Base-by-base conservation (phyloP, 352 stramenopile species). In the Globisporangium cederbergense region DNA sequence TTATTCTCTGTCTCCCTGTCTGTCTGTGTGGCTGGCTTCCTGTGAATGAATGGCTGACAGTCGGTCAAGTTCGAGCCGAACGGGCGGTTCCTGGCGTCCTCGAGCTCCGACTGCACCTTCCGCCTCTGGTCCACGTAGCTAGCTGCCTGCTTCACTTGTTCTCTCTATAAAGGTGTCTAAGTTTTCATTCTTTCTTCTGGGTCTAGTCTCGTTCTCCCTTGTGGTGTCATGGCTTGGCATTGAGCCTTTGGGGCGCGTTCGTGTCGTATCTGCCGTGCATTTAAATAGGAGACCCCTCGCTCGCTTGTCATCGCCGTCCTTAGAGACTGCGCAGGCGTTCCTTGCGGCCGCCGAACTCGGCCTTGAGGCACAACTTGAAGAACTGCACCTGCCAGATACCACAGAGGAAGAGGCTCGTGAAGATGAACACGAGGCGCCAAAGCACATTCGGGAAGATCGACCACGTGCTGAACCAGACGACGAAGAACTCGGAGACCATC, bases 61-160 rank as follows among this genome's bases (percentile, higher is more conserved):
- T 88, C 79, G 57, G 93, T 97, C 67, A 89, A 85, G 66, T 97
- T 97, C 64, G 90, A 97, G 53, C 84, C 91, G 0, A 90, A 81
- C 22, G 89, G 91, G 42, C 83, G 85, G 28, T 97, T 93, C 76
- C 78, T 98, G 34, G 85, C 96, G 30, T 97, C 89, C 22, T 93
- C 90, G 14, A 92, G 88, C 70, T 97, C 90, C 22, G 93, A 98
- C 74, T 96, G 88, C 75, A 98, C 93, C 20, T 97, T 98, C 63
- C 81, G 87, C 18, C 78, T 98, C 45, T 98, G 91, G 91, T 89
- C 82, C 13, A 79, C 68, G 58, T 83, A 74, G 62, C 1, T 6
- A 45, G 47, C 43, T 46, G 10, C 13, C 14, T 25, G 18, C 13
- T 20, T n/a, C 52, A 58, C 56, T 40, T 57, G 49, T 42, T 56